phyloP scores from a whole-genome alignment of 2,329 filamentous ascomycete species.

The Fonsecaea erecta region DNA sequence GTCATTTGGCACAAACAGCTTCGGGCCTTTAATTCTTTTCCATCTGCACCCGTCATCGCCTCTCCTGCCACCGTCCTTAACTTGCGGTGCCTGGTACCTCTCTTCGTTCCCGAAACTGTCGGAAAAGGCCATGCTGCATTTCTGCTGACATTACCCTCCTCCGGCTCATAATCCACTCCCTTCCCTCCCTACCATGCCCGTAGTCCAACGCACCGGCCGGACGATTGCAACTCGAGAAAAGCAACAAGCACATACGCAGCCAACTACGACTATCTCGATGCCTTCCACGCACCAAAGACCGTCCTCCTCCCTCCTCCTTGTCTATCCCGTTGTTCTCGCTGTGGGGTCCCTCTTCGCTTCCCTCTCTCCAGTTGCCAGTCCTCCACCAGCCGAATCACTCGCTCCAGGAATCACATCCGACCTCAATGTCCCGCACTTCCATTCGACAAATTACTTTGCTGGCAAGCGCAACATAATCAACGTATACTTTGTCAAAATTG shows the following conservation, averaged over 20 bases:
- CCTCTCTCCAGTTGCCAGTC: constrained; percentile 71
- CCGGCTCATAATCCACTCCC: neutral
- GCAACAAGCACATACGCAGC: constrained; percentile 2
- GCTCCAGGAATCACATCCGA: constrained; percentile 42
- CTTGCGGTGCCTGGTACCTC: constrained; percentile 17
- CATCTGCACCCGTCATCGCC: constrained; percentile 8
- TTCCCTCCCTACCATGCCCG: constrained; percentile 23
- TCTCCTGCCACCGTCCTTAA: neutral
- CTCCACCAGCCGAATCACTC: constrained; percentile 45
- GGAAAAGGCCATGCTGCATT: constrained; percentile 9
- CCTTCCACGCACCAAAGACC: constrained; percentile 22
- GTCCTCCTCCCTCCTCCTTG: constrained; percentile 52
- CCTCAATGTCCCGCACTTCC: constrained; percentile 36
- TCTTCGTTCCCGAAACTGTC: neutral
- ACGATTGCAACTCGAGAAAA: constrained; percentile 12
- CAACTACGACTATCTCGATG: constrained; percentile 9
- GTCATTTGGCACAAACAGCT: neutral
- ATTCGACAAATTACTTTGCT: constrained; percentile 73
- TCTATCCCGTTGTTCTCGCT: constrained; percentile 78
- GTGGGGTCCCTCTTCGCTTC: constrained; percentile 81
- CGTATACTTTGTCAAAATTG: constrained; percentile 87
- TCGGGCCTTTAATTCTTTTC: neutral
- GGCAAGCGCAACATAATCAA: constrained; percentile 94
- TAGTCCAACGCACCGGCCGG: constrained; percentile 30
- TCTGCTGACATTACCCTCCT: constrained; percentile 1